A percentile compares a stretch with the other conserved stretches of the same genome.
Conservation (phyloP, 2,329 filamentous ascomycete genomes). For the Ceratocystis smalleyi region DNA sequence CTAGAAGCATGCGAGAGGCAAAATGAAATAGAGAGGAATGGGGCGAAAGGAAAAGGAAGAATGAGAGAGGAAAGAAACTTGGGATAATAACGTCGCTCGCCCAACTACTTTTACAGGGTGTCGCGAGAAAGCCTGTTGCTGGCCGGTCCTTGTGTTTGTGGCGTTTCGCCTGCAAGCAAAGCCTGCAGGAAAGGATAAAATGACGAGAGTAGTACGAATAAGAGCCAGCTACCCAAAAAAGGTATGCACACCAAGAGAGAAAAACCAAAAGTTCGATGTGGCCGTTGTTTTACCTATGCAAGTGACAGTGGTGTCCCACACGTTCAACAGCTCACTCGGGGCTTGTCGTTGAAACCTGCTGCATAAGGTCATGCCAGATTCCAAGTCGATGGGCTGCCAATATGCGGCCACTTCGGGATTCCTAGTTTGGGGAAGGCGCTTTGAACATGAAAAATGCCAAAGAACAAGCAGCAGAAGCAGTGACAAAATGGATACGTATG, state of each 20-base stretch:
- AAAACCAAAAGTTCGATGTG: neutral
- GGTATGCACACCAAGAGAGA: neutral
- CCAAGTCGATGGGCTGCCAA: slow-evolving; percentile 1
- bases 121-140: slow-evolving; percentile 1
- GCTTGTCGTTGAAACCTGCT: slow-evolving; percentile 1
- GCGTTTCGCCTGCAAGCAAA: neutral
- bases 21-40: neutral
- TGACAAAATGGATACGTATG: neutral
- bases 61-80: neutral
- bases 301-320: neutral
- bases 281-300: neutral
- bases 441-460: neutral
- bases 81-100: neutral
- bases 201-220: neutral
- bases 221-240: neutral
- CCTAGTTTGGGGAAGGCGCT: neutral
- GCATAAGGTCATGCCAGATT: slow-evolving; percentile 5
- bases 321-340: neutral
- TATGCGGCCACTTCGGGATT: slow-evolving; percentile 6
- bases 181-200: neutral
- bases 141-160: neutral
- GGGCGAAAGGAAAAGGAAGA: neutral
- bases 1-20: neutral
- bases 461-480: neutral
- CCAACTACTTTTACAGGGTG: neutral